Percentiles rank a stretch among this genome's conserved stretches.
Evolutionary conservation across 768 basidiomycete species (phyloP).

Genomic region (Amanita rimosa): DNA sequence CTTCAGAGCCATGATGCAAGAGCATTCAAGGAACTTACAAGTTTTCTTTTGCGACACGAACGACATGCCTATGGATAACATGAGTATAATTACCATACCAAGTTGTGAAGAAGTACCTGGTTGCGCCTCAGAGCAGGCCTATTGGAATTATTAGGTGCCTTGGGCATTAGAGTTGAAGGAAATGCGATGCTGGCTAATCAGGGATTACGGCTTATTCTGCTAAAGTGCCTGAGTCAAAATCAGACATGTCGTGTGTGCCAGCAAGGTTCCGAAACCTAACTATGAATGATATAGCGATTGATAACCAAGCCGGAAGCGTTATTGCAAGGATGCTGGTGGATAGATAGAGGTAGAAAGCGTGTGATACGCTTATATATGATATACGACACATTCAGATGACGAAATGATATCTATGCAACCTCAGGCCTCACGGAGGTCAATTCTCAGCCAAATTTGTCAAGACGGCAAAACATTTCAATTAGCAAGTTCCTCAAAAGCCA

Average conservation of each 20-base stretch:
- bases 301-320: background rate
- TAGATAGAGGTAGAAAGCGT: background rate
- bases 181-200: background rate
- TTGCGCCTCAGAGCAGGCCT: slow-evolving; percentile 69
- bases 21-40: slow-evolving; percentile 35
- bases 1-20: slow-evolving; percentile 1
- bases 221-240: background rate
- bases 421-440: background rate
- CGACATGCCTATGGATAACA: slow-evolving; percentile 52
- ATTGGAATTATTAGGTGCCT: slow-evolving; percentile 33
- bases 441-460: no score
- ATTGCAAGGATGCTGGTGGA: background rate
- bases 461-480: no score
- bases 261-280: background rate
- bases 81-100: slow-evolving; percentile 1
- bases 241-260: background rate
- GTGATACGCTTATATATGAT: background rate
- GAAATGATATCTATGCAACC: background rate
- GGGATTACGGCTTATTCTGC: background rate
- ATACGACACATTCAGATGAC: background rate
- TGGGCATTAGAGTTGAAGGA: slow-evolving; percentile 45
- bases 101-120: slow-evolving; percentile 34
- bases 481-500: no score
- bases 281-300: background rate
- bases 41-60: slow-evolving; percentile 75